Percentiles rank a stretch among this genome's conserved stretches.
These are phyloP conservation scores for Orobanche coerulescens DNA, from an alignment of 257 asterid species.

Conservation along the genomic window DNA sequence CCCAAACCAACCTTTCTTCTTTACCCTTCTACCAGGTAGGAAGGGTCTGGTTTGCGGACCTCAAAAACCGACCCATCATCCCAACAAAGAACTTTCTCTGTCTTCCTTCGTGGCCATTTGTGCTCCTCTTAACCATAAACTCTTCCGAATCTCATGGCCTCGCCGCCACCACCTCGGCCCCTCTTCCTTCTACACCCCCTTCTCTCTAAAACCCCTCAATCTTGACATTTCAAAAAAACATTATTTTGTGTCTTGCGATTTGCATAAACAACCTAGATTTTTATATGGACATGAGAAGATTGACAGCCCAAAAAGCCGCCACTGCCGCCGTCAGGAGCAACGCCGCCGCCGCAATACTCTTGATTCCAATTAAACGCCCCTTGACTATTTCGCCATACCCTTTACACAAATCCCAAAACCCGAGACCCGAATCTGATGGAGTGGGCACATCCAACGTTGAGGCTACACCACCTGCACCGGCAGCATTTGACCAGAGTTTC, in stretches of 20 bases:
- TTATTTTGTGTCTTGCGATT: background rate
- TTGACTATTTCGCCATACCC: slow-evolving; percentile 36
- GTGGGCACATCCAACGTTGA: slow-evolving; percentile 13
- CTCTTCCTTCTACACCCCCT: slow-evolving; percentile 7
- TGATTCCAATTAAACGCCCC: slow-evolving; percentile 40
- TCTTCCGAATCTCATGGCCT: slow-evolving; percentile 33
- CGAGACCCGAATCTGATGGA: slow-evolving; percentile 14
- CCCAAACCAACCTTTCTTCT: too few relatives aligned
- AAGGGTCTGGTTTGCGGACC: slow-evolving; percentile 23
- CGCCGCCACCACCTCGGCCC: slow-evolving; percentile 25
- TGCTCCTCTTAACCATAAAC: slow-evolving; percentile 24
- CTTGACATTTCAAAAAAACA: background rate
- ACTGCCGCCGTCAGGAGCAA: slow-evolving; percentile 21
- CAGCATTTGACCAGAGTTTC: slow-evolving; percentile 30
- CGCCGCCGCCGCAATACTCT: slow-evolving; percentile 34
- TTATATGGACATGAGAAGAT: slow-evolving; percentile 46
- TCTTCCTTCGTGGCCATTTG: slow-evolving; percentile 28
- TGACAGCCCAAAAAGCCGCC: slow-evolving; percentile 25
- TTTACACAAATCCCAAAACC: slow-evolving; percentile 16
- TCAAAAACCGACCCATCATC: slow-evolving; percentile 25
- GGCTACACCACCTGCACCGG: slow-evolving; percentile 21
- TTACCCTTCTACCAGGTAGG: background rate
- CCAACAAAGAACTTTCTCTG: slow-evolving; percentile 11
- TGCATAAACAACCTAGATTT: background rate
- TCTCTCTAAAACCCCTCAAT: slow-evolving; percentile 14